These are phyloP conservation scores for Solanum paucissectum DNA, from an alignment of 257 asterid species.

Conservation along the genomic window DNA sequence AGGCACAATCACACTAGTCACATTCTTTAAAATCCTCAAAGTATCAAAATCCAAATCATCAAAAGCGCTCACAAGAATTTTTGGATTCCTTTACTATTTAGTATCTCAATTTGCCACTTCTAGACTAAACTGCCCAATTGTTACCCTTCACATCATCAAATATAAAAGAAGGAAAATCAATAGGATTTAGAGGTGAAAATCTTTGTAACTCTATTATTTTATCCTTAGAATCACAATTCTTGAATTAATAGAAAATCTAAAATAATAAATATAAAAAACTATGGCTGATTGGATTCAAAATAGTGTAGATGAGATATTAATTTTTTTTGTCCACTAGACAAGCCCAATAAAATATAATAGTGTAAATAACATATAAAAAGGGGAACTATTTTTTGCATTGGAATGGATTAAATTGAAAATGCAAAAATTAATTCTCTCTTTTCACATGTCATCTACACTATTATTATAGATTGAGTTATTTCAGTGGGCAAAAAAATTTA, in stretches of 20 bases:
- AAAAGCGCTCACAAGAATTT: background rate
- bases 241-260: background rate
- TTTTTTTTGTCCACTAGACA: background rate
- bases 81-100: background rate
- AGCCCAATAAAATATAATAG: background rate
- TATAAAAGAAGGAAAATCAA: background rate
- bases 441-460: background rate
- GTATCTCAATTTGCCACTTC: background rate
- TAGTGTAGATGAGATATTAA: background rate
- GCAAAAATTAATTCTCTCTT: background rate
- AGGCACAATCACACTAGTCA: constrained; percentile 2
- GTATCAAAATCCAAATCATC: background rate
- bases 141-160: background rate
- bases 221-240: background rate
- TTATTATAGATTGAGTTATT: too few species aligned
- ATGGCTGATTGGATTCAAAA: constrained; percentile 4
- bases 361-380: background rate
- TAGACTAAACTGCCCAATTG: background rate
- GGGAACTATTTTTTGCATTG: too few species aligned
- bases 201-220: background rate
- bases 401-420: too few species aligned
- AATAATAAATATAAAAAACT: constrained; percentile 4
- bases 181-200: background rate
- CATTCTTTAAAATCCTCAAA: background rate
- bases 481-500: too few species aligned